Evolutionary conservation across 495 filamentous ascomycete genomes (phyloP).

Genomic region (Penicillium tannophilum): DNA sequence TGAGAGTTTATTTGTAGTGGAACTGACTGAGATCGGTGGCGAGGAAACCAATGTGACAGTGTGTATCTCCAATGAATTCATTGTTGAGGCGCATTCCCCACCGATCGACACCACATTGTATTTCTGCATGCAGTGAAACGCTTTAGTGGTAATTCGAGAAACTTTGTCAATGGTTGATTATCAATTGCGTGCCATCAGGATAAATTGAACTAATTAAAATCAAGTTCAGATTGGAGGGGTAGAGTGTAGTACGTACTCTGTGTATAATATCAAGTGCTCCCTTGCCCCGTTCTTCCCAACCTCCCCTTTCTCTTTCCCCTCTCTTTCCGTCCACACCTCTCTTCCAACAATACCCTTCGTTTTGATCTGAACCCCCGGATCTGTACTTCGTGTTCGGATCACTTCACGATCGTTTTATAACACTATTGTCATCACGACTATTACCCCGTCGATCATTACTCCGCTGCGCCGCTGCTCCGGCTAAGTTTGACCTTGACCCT

Average conservation of each 20-base stretch:
- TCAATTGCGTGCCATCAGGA: slow-evolving; percentile 15
- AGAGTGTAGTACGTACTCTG: neutral
- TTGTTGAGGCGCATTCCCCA: slow-evolving; percentile 20
- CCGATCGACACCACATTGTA: slow-evolving; percentile 24
- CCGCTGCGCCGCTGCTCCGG: too few relatives aligned
- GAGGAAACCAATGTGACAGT: neutral
- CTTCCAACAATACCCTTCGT: slow-evolving; percentile 1
- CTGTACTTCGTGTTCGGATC: neutral
- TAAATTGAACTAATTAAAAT: neutral
- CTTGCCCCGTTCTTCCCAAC: slow-evolving; percentile 23
- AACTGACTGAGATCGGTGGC: neutral
- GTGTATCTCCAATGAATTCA: neutral
- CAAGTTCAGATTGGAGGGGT: neutral
- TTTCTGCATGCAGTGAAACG: slow-evolving; percentile 30
- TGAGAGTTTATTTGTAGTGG: neutral
- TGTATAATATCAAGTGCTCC: slow-evolving; percentile 4
- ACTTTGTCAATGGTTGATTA: slow-evolving; percentile 3
- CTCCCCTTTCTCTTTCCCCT: slow-evolving; percentile 15
- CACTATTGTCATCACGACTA: neutral
- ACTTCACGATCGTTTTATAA: slow-evolving; percentile 2
- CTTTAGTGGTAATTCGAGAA: slow-evolving; percentile 24
- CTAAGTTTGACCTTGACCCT: neutral
- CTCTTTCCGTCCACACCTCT: slow-evolving; percentile 9
- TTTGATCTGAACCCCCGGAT: neutral
- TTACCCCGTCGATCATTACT: neutral